These are phyloP conservation scores for Geotrichum ghanense DNA, from an alignment of 805 yeast species.

Conservation along the genomic window DNA sequence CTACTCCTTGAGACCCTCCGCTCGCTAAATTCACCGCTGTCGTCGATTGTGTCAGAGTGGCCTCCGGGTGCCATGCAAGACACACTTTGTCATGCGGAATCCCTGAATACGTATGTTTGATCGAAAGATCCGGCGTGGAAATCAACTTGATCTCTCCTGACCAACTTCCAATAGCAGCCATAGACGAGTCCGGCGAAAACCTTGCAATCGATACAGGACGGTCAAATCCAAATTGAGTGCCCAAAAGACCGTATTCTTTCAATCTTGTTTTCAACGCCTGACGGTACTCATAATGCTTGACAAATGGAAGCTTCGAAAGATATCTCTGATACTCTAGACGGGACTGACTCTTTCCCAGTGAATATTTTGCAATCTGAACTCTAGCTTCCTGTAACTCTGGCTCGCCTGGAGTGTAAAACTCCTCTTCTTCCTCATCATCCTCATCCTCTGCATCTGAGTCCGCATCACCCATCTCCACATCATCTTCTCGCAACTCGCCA, in stretches of 20 bases:
- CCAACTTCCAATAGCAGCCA: conserved; percentile 72
- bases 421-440: conserved; percentile 54
- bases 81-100: conserved; percentile 44
- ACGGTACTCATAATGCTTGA: conserved; percentile 35
- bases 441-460: conserved; percentile 25
- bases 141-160: conserved; percentile 54
- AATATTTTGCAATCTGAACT: conserved; percentile 36
- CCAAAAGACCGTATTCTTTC: conserved; percentile 34
- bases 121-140: conserved; percentile 29
- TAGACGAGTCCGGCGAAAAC: conserved; percentile 29
- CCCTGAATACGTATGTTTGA: conserved; percentile 25
- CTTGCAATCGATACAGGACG: conserved; percentile 57
- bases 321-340: conserved; percentile 31
- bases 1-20: conserved; percentile 36
- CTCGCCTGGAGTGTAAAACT: conserved; percentile 75
- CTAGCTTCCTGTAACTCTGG: conserved; percentile 43
- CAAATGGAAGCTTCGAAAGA: conserved; percentile 27
- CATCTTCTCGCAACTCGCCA: conserved; percentile 11
- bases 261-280: conserved; percentile 30
- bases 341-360: conserved; percentile 35
- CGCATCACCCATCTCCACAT: conserved; percentile 11
- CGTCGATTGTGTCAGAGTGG: conserved; percentile 14
- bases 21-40: conserved; percentile 23
- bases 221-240: conserved; percentile 59
- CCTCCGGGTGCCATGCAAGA: conserved; percentile 47